Evolutionary conservation across 352 stramenopile species (phyloP).

Genomic region (Hyphochytrium catenoides): DNA sequence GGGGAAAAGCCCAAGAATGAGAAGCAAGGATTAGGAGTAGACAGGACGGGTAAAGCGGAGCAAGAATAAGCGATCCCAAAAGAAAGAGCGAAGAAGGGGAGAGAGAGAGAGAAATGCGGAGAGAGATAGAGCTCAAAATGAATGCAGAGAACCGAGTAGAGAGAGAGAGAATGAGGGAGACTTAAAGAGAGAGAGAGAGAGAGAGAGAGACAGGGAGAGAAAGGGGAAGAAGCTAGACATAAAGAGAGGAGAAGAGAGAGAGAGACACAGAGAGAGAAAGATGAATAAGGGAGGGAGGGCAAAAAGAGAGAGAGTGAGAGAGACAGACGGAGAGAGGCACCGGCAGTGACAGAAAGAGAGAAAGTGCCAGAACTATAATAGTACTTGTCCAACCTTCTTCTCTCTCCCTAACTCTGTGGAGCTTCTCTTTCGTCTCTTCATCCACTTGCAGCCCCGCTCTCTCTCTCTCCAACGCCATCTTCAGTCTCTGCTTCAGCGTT

Average conservation of each 20-base stretch:
- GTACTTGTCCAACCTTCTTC: background rate
- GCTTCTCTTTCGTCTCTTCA: conserved; percentile 1
- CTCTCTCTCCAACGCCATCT: conserved; percentile 8
- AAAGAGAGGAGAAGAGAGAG: conserved; percentile 3
- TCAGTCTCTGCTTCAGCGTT: conserved; percentile 3
- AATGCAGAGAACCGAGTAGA: too few relatives aligned
- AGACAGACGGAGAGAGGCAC: background rate
- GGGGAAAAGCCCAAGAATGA: too few relatives aligned
- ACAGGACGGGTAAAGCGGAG: too few relatives aligned
- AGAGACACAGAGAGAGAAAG: background rate
- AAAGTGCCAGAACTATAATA: background rate
- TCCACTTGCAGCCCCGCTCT: conserved; percentile 6
- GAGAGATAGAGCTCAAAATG: too few relatives aligned
- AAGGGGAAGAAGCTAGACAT: conserved; percentile 5
- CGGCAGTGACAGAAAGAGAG: background rate
- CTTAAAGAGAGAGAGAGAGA: too few relatives aligned
- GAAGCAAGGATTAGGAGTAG: too few relatives aligned
- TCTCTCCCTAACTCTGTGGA: conserved; percentile 3
- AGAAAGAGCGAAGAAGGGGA: too few relatives aligned
- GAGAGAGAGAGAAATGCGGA: too few relatives aligned
- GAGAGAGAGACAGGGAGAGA: too few relatives aligned
- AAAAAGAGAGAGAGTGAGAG: conserved; percentile 1
- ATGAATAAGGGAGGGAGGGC: conserved; percentile 3
- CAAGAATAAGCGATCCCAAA: too few relatives aligned
- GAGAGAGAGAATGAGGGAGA: too few relatives aligned